Conservation (phyloP, 2,329 filamentous ascomycete species). For the Aspergillus quadrilineatus region DNA sequence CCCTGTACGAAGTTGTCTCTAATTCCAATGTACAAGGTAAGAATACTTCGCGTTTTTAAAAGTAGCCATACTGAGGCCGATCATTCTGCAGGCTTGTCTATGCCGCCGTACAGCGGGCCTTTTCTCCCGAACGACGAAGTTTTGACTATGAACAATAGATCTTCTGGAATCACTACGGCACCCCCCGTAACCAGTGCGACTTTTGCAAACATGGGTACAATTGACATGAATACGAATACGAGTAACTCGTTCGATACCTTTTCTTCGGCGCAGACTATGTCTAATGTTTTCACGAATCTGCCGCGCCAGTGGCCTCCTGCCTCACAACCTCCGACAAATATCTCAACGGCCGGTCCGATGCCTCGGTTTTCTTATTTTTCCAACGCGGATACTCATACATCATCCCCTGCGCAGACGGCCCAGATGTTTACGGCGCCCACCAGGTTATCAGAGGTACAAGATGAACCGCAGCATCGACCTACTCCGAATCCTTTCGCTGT, state of each 20-base stretch:
- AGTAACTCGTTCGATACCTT: not conserved
- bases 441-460: not conserved
- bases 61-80: not conserved
- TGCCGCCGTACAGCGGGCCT: not conserved
- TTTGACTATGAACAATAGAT: not conserved
- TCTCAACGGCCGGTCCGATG: not conserved
- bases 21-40: slow-evolving; percentile 1
- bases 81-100: not conserved
- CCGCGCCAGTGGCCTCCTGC: not conserved
- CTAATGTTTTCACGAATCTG: not conserved
- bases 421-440: not conserved
- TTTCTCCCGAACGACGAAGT: not conserved
- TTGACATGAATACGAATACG: not conserved
- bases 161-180: not conserved
- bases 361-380: not conserved
- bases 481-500: not conserved
- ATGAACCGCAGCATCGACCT: not conserved
- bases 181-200: not conserved
- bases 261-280: not conserved
- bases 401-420: not conserved
- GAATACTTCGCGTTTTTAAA: not conserved
- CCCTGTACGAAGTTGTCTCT: not conserved
- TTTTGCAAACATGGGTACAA: not conserved
- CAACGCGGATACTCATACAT: not conserved
- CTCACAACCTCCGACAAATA: not conserved